Evolutionary conservation across 1,284 basidiomycete genomes (phyloP).

Genomic region (Boletus albobrunnescens): DNA sequence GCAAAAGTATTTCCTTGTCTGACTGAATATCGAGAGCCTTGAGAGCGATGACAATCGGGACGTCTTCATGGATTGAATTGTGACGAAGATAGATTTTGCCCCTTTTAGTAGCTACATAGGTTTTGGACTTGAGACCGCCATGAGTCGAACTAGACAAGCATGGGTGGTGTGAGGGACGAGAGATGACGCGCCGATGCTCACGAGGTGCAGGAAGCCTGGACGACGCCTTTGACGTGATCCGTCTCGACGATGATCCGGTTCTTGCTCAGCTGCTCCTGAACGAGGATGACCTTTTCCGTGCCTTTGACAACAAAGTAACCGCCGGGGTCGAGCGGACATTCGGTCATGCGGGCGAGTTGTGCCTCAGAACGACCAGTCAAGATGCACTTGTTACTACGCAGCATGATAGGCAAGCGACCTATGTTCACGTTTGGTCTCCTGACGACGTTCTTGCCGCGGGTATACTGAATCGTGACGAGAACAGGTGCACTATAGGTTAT

Average conservation of each 20-base stretch:
- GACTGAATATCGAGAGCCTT: conserved; percentile 96
- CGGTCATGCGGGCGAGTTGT: conserved; percentile 87
- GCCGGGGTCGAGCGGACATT: conserved; percentile 97
- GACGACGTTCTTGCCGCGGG: conserved; percentile 87
- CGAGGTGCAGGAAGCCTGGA: conserved; percentile 97
- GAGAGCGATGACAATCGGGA: conserved; percentile 94
- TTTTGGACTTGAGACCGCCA: conserved; percentile 96
- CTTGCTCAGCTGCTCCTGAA: conserved; percentile 98
- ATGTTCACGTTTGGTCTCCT: conserved; percentile 83
- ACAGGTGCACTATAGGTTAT: conserved; percentile 95
- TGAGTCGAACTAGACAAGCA: conserved; percentile 77
- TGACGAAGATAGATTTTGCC: conserved; percentile 94
- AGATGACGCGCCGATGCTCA: conserved; percentile 38
- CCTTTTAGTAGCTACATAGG: conserved; percentile 95
- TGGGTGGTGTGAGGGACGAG: conserved; percentile 9
- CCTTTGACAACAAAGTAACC: conserved; percentile 99
- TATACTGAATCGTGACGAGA: conserved; percentile 94
- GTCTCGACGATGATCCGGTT: conserved; percentile 99
- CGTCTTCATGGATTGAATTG: conserved; percentile 96
- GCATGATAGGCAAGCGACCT: conserved; percentile 94
- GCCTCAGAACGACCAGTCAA: conserved; percentile 76
- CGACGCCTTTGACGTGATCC: conserved; percentile 85
- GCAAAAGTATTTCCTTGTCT: conserved; percentile 95
- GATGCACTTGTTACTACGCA: conserved; percentile 92
- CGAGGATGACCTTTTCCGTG: conserved; percentile 98